Conservation (phyloP, 805 yeast genomes). For the Candida sithepensis region DNA sequence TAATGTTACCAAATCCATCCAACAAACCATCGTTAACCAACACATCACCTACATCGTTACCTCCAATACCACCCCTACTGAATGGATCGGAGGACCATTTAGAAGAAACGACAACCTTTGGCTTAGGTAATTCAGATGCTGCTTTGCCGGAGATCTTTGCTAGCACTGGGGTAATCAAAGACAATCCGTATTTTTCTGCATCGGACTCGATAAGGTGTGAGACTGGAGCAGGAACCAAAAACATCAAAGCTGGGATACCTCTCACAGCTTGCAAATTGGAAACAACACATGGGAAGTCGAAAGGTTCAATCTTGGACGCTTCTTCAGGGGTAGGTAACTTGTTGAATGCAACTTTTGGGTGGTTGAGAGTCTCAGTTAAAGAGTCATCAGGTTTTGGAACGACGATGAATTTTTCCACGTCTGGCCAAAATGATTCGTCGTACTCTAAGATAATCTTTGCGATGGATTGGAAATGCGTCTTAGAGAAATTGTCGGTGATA, state of each 20-base stretch:
- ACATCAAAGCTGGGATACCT: conserved; percentile 36
- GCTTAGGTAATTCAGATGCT: conserved; percentile 20
- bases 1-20: conserved; percentile 33
- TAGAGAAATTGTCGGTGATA: conserved; percentile 26
- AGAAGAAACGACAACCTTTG: conserved; percentile 28
- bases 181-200: conserved; percentile 37
- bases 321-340: conserved; percentile 6
- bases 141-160: conserved; percentile 23
- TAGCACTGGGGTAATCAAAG: conserved; percentile 40
- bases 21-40: conserved; percentile 29
- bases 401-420: conserved; percentile 28
- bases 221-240: conserved; percentile 45
- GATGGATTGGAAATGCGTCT: conserved; percentile 35
- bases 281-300: conserved; percentile 28
- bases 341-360: conserved; percentile 15
- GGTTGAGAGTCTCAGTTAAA: conserved; percentile 3
- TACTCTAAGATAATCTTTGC: conserved; percentile 46
- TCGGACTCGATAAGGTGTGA: conserved; percentile 43
- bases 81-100: conserved; percentile 49
- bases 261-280: conserved; percentile 25
- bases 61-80: conserved; percentile 46
- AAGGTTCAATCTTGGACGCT: conserved; percentile 14
- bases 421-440: conserved; percentile 42
- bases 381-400: conserved; percentile 25
- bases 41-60: conserved; percentile 40